Evolutionary conservation across 352 stramenopile genomes (phyloP).

Genomic region (Ophiocytium majus): DNA sequence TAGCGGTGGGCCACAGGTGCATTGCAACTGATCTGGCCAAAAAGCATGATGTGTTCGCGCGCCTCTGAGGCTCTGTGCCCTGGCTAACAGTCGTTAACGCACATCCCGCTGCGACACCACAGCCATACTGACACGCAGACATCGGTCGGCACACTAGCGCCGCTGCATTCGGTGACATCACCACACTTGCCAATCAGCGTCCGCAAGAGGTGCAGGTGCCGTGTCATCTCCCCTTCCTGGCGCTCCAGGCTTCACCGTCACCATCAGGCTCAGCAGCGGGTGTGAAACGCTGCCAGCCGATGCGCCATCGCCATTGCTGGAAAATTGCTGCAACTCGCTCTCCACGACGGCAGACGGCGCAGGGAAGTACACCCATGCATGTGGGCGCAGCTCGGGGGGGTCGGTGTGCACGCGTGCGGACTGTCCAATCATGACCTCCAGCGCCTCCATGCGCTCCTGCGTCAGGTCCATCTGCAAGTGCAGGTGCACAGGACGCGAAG

Average conservation of each 20-base stretch:
- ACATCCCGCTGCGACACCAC: background rate
- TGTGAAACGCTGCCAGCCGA: no score
- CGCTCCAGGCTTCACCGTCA: background rate
- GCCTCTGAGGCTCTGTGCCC: background rate
- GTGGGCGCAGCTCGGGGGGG: background rate
- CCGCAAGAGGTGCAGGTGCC: background rate
- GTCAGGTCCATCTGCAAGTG: background rate
- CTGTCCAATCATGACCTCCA: background rate
- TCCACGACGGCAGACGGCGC: background rate
- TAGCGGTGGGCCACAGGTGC: no score
- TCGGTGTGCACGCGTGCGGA: background rate
- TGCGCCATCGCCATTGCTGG: background rate
- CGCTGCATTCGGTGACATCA: no score
- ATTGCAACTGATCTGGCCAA: no score
- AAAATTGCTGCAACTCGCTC: background rate
- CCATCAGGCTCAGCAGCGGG: background rate
- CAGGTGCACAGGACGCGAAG: no score
- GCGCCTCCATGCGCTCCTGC: background rate
- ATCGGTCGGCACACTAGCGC: background rate
- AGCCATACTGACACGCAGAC: background rate
- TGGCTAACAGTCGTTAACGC: background rate
- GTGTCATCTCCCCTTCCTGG: background rate
- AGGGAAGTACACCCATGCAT: background rate
- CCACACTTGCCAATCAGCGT: background rate
- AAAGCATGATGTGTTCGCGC: no score